Evolutionary conservation across 345 rosid species (phyloP), one percentile per base, ranked within the genome.

Genomic region (Trapa incisa): DNA sequence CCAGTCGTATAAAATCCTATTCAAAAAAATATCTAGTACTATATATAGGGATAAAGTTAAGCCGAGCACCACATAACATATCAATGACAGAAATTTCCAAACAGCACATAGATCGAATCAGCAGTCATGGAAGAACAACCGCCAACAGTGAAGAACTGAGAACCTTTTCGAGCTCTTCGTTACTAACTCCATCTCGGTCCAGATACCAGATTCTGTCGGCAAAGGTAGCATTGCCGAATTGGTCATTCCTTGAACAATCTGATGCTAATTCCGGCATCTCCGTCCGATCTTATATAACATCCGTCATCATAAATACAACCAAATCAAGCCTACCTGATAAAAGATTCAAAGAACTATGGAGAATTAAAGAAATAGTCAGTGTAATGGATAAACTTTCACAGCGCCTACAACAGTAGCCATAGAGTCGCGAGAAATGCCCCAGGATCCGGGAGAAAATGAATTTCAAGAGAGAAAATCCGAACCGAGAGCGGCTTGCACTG

Each of bases 401-500:
- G 16, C 58, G 17, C 17, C 58, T 54, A 5, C 8, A 22, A n/a
- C 35, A 54, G 33, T 2, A 54, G 60, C 22, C 0, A 22, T 4
- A 14, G 48, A 7, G 2, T 11, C 48, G 13, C 48, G 29, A 37
- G 45, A 52, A 53, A 50, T 50, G 61, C 45, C 37, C 38, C 13
- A 10, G 38, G 35, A 35, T 8, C 3, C 14, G 0, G 36, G 63
- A 32, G 29, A 45, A 2, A 38, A 0, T 52, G 42, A 48, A 15
- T 35, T n/a, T 35, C 6, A 41, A 1, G 10, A 1, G 12, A 54
- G 36, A 32, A 37, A 39, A 11, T 36, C 2, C 7, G 17, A 61
- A 88, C 96, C 8, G 96, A 88, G 50, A 88, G 88, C 5, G 96
- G 96, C 80, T 86, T 88, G 87, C 96, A 88, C 86, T 88, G 96